These are phyloP conservation scores for Peniophora sp. DNA, from an alignment of 1,284 basidiomycete genomes.

Conservation along the genomic window DNA sequence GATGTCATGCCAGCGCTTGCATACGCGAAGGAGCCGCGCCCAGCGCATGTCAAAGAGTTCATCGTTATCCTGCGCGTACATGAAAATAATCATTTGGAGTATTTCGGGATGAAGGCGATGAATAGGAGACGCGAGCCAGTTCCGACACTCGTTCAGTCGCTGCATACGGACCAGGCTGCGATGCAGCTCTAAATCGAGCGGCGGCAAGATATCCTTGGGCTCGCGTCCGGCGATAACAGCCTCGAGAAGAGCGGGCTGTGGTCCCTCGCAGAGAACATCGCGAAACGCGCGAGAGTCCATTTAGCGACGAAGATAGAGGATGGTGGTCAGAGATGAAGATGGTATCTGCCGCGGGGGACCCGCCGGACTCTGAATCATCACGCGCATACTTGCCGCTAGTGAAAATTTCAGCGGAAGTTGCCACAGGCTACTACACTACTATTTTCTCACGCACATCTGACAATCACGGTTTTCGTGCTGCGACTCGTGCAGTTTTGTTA, in stretches of 20 bases:
- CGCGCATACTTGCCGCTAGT: no score
- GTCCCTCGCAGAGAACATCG: no score
- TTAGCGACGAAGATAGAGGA: no score
- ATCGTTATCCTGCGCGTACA: neutral
- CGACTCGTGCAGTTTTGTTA: no score
- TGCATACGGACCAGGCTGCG: neutral
- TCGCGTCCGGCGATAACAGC: neutral
- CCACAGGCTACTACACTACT: no score
- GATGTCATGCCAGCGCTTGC: neutral
- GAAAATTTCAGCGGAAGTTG: no score
- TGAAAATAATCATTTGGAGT: neutral
- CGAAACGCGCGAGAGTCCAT: no score
- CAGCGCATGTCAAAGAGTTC: neutral
- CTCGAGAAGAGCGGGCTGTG: neutral
- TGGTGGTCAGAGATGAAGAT: no score
- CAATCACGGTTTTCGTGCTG: no score
- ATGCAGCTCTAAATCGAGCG: neutral
- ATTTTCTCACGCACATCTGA: no score
- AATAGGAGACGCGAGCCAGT: neutral
- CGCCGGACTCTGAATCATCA: no score
- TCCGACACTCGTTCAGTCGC: neutral
- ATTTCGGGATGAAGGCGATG: neutral
- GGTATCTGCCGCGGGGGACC: no score
- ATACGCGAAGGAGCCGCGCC: neutral
- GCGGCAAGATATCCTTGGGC: neutral